Conservation (phyloP, 768 basidiomycete genomes). For the Collybia sordida region DNA sequence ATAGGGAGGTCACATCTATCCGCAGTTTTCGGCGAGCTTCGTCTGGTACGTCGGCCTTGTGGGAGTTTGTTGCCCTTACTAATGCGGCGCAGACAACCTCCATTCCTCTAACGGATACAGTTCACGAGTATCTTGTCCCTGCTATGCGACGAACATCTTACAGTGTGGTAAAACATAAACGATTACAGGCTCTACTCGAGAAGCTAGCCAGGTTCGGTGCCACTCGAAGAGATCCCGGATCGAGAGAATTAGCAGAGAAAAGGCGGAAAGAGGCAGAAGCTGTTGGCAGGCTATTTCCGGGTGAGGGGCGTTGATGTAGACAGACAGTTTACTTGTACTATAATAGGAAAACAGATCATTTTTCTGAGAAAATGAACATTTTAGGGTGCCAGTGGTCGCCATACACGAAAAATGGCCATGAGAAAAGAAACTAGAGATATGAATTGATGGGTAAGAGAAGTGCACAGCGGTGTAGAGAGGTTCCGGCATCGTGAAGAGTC, state of each 20-base stretch:
- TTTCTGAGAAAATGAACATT: conserved; percentile 34
- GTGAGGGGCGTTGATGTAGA: conserved; percentile 51
- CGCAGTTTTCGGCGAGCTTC: conserved; percentile 77
- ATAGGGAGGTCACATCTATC: conserved; percentile 72
- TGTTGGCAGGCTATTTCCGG: conserved; percentile 72
- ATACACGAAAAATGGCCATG: conserved; percentile 29
- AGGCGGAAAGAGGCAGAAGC: conserved; percentile 78
- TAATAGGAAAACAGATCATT: conserved; percentile 23
- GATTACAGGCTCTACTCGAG: conserved; percentile 71
- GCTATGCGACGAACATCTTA: conserved; percentile 68
- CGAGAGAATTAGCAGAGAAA: conserved; percentile 68
- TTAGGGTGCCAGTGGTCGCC: conserved; percentile 23
- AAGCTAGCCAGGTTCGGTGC: conserved; percentile 73
- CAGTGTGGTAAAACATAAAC: conserved; percentile 63
- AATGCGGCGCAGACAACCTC: conserved; percentile 54
- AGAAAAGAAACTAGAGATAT: conserved; percentile 28
- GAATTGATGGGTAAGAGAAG: conserved; percentile 33
- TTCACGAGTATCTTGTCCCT: conserved; percentile 80
- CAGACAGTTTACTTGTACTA: conserved; percentile 1
- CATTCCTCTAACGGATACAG: conserved; percentile 68
- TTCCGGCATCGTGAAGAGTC: conserved; percentile 61
- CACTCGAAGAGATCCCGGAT: conserved; percentile 54
- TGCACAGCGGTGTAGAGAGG: conserved; percentile 45
- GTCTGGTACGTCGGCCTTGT: conserved; percentile 51
- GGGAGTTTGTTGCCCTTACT: conserved; percentile 9